Conservation (phyloP, 805 yeast genomes). For the Zygoascus bituminiphila region DNA sequence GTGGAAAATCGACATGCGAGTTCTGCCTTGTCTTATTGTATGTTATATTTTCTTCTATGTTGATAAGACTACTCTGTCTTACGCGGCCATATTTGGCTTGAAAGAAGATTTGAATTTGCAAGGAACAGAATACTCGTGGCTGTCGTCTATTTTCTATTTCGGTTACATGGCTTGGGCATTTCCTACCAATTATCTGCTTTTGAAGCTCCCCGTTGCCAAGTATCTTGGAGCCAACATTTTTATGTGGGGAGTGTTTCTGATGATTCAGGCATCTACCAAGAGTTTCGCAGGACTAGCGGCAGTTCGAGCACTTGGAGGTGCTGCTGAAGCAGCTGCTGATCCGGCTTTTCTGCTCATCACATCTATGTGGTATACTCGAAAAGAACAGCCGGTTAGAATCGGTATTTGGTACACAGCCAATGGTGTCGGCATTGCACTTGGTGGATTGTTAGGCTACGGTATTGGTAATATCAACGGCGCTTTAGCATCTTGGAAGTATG, state of each 20-base stretch:
- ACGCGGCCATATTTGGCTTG: conserved; percentile 45
- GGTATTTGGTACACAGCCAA: conserved; percentile 28
- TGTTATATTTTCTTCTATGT: conserved; percentile 13
- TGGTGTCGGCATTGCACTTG: conserved; percentile 29
- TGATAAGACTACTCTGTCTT: conserved; percentile 46
- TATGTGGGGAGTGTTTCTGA: conserved; percentile 17
- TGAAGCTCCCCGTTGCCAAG: conserved; percentile 17
- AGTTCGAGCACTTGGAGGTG: conserved; percentile 13
- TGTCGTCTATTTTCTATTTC: conserved; percentile 37
- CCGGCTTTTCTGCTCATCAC: conserved; percentile 51
- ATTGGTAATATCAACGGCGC: conserved; percentile 18
- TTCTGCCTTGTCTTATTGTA: conserved; percentile 13
- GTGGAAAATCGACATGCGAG: conserved; percentile 10
- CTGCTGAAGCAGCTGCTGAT: conserved; percentile 14
- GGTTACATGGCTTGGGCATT: conserved; percentile 40
- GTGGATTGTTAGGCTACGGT: conserved; percentile 17
- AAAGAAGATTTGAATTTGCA: conserved; percentile 34
- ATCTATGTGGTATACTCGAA: conserved; percentile 50
- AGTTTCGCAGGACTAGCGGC: conserved; percentile 11
- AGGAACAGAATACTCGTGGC: conserved; percentile 37
- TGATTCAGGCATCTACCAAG: conserved; percentile 14
- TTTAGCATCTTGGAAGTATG: conserved; percentile 49
- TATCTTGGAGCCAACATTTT: conserved; percentile 15
- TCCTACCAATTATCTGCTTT: conserved; percentile 37
- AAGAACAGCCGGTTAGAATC: conserved; percentile 44